Conservation (phyloP, 2,329 filamentous ascomycete species). For the Aureobasidium sp. region DNA sequence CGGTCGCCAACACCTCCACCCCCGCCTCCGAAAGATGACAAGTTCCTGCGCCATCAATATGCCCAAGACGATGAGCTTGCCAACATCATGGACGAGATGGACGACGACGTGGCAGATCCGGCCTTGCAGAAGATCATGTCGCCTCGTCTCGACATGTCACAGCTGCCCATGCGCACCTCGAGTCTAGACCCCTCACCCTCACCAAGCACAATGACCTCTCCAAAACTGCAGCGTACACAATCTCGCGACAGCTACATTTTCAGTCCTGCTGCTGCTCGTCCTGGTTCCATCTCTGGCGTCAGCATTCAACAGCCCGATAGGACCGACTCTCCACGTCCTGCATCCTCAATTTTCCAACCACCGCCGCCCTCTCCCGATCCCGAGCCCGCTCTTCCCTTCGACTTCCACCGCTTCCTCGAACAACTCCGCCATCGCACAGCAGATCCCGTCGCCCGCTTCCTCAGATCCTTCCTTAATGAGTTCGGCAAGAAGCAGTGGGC, state of each 20-base stretch:
- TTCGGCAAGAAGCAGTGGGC: slow-evolving; percentile 99
- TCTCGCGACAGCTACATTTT: slow-evolving; percentile 20
- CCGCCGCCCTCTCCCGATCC: slow-evolving; percentile 48
- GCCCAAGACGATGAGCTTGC: slow-evolving; percentile 63
- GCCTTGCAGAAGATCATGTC: slow-evolving; percentile 86
- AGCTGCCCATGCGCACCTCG: slow-evolving; percentile 76
- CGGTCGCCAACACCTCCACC: slow-evolving; percentile 25
- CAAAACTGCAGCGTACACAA: slow-evolving; percentile 13
- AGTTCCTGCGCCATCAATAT: slow-evolving; percentile 10
- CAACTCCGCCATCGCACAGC: slow-evolving; percentile 93
- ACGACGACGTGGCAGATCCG: slow-evolving; percentile 52
- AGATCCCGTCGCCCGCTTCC: slow-evolving; percentile 93
- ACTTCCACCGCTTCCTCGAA: slow-evolving; percentile 95
- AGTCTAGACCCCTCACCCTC: slow-evolving; percentile 62
- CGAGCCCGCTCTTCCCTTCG: slow-evolving; percentile 82
- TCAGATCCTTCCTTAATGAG: slow-evolving; percentile 88
- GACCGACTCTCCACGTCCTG: slow-evolving; percentile 19
- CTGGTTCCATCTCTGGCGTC: slow-evolving; percentile 23
- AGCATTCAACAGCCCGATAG: slow-evolving; percentile 24
- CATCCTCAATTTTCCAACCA: slow-evolving; percentile 48
- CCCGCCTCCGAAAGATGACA: slow-evolving; percentile 27
- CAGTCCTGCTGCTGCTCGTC: slow-evolving; percentile 18
- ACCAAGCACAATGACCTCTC: not conserved
- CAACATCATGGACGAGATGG: slow-evolving; percentile 96
- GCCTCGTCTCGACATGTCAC: slow-evolving; percentile 73